Percentiles rank a stretch among this genome's conserved stretches.
phyloP scores from a whole-genome alignment of 2,329 filamentous ascomycete genomes.

The Massarina eburnea region DNA sequence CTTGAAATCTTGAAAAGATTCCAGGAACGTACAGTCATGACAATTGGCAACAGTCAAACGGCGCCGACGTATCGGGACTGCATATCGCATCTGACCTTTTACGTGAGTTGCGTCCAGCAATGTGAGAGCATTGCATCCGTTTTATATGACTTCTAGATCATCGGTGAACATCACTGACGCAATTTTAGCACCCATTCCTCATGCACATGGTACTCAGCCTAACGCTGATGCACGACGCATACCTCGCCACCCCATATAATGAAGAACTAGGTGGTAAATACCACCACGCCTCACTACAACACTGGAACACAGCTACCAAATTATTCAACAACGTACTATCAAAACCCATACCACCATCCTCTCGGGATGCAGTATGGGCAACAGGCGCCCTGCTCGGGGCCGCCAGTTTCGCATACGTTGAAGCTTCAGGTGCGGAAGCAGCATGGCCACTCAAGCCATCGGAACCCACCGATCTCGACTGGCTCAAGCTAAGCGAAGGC shows the following conservation, averaged over 20 bases:
- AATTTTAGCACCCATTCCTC: constrained; percentile 52
- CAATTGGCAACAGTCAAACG: constrained; percentile 40
- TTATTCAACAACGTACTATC: constrained; percentile 53
- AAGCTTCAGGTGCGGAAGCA: constrained; percentile 46
- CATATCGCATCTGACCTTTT: constrained; percentile 43
- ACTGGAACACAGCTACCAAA: constrained; percentile 52
- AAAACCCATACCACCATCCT: constrained; percentile 35
- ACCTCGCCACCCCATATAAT: constrained; percentile 32
- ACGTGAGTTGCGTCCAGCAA: constrained; percentile 35
- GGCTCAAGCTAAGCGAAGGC: constrained; percentile 59
- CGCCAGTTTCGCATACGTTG: constrained; percentile 50
- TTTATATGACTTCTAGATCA: not conserved
- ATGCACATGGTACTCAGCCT: constrained; percentile 58
- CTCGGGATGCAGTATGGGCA: constrained; percentile 52
- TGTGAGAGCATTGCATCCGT: not conserved
- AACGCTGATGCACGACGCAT: constrained; percentile 57
- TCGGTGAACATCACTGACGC: not conserved
- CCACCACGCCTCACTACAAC: constrained; percentile 44
- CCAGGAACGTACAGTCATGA: constrained; percentile 46
- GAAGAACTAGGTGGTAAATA: constrained; percentile 24
- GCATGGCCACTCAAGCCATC: constrained; percentile 59
- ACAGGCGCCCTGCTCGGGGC: constrained; percentile 52
- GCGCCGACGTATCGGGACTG: constrained; percentile 41
- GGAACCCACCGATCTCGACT: constrained; percentile 54
- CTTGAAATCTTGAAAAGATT: constrained; percentile 47